These are phyloP conservation scores for Teratosphaeria destructans DNA, from an alignment of 2,329 filamentous ascomycete genomes.

Conservation along the genomic window DNA sequence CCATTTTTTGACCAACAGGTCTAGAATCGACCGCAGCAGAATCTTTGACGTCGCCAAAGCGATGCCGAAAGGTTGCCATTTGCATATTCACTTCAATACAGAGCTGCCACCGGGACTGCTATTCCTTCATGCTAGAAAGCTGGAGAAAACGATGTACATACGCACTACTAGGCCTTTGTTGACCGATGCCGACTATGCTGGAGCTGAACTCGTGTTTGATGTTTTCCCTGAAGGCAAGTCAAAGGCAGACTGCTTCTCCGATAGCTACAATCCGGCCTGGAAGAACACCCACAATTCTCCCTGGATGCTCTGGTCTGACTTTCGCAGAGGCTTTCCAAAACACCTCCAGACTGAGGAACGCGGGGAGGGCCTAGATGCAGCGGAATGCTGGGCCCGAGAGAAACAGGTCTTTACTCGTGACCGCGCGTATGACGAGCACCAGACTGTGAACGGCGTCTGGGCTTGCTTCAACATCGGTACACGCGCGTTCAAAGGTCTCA, in stretches of 20 bases:
- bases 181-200: slow-evolving; percentile 32
- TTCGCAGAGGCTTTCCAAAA: slow-evolving; percentile 32
- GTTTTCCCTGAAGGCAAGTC: slow-evolving; percentile 30
- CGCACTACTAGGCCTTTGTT: slow-evolving; percentile 47
- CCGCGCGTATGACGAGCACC: slow-evolving; percentile 12
- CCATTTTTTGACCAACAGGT: slow-evolving; percentile 35
- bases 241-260: slow-evolving; percentile 38
- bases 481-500: slow-evolving; percentile 61
- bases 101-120: slow-evolving; percentile 53
- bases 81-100: slow-evolving; percentile 73
- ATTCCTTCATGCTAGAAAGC: slow-evolving; percentile 43
- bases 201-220: slow-evolving; percentile 54
- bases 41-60: slow-evolving; percentile 46
- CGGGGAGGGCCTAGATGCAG: slow-evolving; percentile 7
- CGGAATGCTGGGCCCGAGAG: slow-evolving; percentile 21
- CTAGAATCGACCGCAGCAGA: slow-evolving; percentile 40
- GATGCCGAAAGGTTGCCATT: slow-evolving; percentile 62
- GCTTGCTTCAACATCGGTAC: slow-evolving; percentile 59
- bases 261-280: slow-evolving; percentile 33
- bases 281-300: slow-evolving; percentile 8
- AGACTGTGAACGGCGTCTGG: slow-evolving; percentile 37
- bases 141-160: slow-evolving; percentile 56
- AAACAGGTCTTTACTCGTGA: slow-evolving; percentile 19
- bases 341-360: slow-evolving; percentile 5
- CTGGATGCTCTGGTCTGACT: slow-evolving; percentile 39